Evolutionary conservation across 371 early-diverging fungal species (phyloP), one percentile per base, ranked within the genome.

Genomic region (Actinomortierella ambigua): DNA sequence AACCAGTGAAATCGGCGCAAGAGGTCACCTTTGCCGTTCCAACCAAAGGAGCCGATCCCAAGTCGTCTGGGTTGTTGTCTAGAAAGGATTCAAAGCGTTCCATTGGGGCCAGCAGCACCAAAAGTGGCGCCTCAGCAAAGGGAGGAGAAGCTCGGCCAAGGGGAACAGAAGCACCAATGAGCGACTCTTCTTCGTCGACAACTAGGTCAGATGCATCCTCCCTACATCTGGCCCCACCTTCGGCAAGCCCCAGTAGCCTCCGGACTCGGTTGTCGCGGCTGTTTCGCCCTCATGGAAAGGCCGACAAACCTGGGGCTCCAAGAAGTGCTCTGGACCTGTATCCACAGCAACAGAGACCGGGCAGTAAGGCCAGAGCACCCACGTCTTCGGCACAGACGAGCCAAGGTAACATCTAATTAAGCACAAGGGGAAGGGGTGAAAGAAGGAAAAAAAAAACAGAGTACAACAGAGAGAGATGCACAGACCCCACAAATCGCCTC

Each of bases 211-310:
- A 15, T 46, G 6, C 46, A 3, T 46, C 46, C 17, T 17, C 5
- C 18, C 51, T 28, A 27, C 51, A 24, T 51, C 24, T 6, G 7
- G 27, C 11, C 15, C 28, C n/a, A 34, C 34, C 34, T 34, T 34
- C 48, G 1, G 11, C 48, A 8, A 48, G 24, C 48, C 48, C 48
- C 18, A 18, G 24, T n/a, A 71, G 65, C 41, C 42, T 71, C 8
- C 73, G 73, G 11, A 53, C 65, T 27, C 65, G 73, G 2, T 11
- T 71, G 7, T 50, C 73, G n/a, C 65, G 65, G 6, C 50, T 71
- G 18, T 71, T 71, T 26, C 62, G 66, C 26, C 55, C 50, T 5
- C 55, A 34, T 43, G 56, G 55, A n/a, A 71, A 63, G 40, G 52
- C 53, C 9, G 66, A 61, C 22, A 59, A 62, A 40, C 42, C 23